Evolutionary conservation across 1,139 yeast genomes (phyloP), one percentile per base, ranked within the genome.

Genomic region (Zygosaccharomyces sapae): DNA sequence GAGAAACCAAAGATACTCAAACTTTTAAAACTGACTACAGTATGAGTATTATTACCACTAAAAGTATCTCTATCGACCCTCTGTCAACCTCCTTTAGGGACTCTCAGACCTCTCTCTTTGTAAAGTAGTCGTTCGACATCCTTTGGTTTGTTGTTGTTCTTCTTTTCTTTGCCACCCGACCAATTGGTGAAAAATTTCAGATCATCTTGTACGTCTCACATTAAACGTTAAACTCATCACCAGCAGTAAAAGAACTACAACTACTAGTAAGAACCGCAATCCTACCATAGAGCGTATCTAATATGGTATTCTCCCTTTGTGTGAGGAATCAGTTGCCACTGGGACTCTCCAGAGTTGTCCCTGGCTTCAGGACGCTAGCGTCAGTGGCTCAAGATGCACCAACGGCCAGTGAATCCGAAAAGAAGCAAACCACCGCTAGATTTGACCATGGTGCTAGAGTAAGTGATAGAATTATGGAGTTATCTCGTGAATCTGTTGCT

Each of bases 401-500:
- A 8, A 12, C 24, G 3, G 41, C n/a, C n/a, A 5, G 12, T 10
- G 33, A 16, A 16, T 31, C 5, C 18, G 33, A 19, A 41, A 41
- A 18, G 24, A 20, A 27, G 20, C 18, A 24, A 35, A 13, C 8
- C 20, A 20, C 16, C 19, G 12, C 29, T 13, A 25, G 25, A 19
- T 18, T 12, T 37, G 16, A 24, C 6, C 27, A 30, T 12, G n/a
- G 40, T 19, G 33, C 33, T 10, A 51, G 52, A 29, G 51, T 57
- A 10, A 51, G 65, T 41, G 61, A 60, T 22, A 58, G 48, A 35
- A 65, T 73, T 33, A 62, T 69, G 22, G 56, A 67, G 27, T 57
- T 70, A 51, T 76, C 76, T 48, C 76, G 79, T 59, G 75, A 77
- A 19, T 80, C 80, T 49, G 76, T 86, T 41, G 82, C 76, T 41